Evolutionary conservation across 2,329 filamentous ascomycete genomes (phyloP), one percentile per base, ranked within the genome.

Genomic region (Colletotrichum lupini): DNA sequence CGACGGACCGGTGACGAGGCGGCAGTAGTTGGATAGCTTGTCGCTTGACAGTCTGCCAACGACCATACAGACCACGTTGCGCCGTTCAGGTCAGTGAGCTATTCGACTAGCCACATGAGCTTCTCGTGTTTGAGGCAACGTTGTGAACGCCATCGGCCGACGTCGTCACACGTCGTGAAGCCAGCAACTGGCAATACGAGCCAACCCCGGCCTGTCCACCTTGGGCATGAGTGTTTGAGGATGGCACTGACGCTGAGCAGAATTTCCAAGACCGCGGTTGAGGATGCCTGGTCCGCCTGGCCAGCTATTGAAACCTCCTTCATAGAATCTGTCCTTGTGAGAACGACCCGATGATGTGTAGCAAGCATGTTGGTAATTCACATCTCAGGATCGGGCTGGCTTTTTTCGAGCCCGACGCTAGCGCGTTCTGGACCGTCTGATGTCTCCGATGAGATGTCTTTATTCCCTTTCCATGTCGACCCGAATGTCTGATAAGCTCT

Each of bases 371-470:
- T 53, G 66, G 53, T 42, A 53, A 32, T 22, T 49, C 19, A 52
- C 42, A 68, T 56, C 42, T 59, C 55, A 49, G 46, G 26, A 19
- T 52, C 52, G 24, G 22, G 9, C 24, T 65, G 22, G 32, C 60
- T 53, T 24, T 42, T 46, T 46, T 32, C 30, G n/a, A 53, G 32
- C 57, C 22, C 49, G 16, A 42, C 56, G 32, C 49, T 57, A 64
- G 28, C 22, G 56, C 70, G 16, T 32, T 66, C 60, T 70, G n/a
- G 55, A 57, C 49, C 70, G 60, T 73, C 70, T 65, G 67, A 70
- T 73, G 28, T 65, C 35, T 16, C 37, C n/a, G 60, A 14, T 14
- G 24, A 60, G 53, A 69, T 52, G 26, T 24, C 53, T n/a, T 35
- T 26, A 35, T 35, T 35, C 32, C 32, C 16, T 42, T 42, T 19